These are phyloP conservation scores for Apiotrichum laibachii DNA, from an alignment of 1,284 basidiomycete species.

Conservation along the genomic window DNA sequence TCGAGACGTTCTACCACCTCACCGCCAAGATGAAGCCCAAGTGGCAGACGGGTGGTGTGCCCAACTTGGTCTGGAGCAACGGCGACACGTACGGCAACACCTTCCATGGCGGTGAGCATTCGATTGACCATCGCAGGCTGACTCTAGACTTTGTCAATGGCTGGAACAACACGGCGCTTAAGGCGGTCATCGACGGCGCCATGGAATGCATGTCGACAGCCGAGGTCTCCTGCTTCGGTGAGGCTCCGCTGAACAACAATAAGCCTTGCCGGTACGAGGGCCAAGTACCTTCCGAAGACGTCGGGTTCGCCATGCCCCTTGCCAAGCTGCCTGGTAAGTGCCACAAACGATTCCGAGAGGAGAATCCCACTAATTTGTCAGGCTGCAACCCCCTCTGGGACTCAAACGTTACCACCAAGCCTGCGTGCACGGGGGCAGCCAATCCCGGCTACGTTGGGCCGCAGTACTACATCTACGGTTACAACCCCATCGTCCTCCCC, in stretches of 20 bases:
- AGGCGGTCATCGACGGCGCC: constrained; percentile 44
- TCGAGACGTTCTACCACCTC: constrained; percentile 12
- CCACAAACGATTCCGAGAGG: too few relatives aligned
- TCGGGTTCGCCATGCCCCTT: constrained; percentile 10
- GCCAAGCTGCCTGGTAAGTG: constrained; percentile 25
- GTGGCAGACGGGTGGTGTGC: constrained; percentile 1
- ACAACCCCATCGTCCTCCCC: neutral
- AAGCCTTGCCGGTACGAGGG: constrained; percentile 9
- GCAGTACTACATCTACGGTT: too few relatives aligned
- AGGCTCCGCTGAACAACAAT: neutral
- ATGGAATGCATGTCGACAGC: constrained; percentile 11
- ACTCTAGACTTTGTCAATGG: constrained; percentile 23
- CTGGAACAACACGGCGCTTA: constrained; percentile 43
- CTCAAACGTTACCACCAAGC: neutral
- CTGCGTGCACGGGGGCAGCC: neutral
- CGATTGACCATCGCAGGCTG: too few relatives aligned
- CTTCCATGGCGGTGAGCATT: constrained; percentile 40
- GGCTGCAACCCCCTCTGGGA: constrained; percentile 41
- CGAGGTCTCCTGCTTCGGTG: neutral
- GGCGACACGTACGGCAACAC: constrained; percentile 51
- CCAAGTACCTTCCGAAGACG: constrained; percentile 14
- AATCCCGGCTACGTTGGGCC: neutral
- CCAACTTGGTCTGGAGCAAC: constrained; percentile 30
- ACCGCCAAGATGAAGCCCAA: neutral
- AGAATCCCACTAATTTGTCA: too few relatives aligned